Evolutionary conservation across 148 eudicot species (phyloP).

Genomic region (Camellia japonica): DNA sequence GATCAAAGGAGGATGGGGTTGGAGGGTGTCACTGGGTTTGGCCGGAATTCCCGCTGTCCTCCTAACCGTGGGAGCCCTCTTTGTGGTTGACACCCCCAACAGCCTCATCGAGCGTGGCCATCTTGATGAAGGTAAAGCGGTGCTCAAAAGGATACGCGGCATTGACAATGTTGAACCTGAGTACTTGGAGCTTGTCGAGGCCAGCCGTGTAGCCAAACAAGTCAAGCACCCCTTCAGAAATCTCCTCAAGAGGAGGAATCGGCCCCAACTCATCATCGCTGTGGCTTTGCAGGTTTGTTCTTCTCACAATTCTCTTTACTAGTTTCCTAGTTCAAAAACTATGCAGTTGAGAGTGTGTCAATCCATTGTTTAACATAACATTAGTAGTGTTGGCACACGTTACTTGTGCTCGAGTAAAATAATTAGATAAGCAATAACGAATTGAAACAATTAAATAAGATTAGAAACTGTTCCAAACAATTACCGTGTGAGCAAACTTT

Average conservation of each 20-base stretch:
- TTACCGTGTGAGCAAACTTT: too few relatives aligned
- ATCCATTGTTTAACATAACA: too few relatives aligned
- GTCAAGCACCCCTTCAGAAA: slow-evolving; percentile 84
- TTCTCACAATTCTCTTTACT: background rate
- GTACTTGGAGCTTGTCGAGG: slow-evolving; percentile 74
- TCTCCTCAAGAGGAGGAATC: slow-evolving; percentile 58
- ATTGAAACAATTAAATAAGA: too few relatives aligned
- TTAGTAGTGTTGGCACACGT: too few relatives aligned
- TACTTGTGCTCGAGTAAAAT: too few relatives aligned
- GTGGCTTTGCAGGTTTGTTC: slow-evolving; percentile 44
- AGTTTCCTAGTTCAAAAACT: too few relatives aligned
- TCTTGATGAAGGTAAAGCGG: slow-evolving; percentile 73
- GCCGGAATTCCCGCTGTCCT: slow-evolving; percentile 80
- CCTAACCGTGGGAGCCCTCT: slow-evolving; percentile 64
- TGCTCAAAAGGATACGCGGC: slow-evolving; percentile 74
- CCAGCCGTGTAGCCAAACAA: slow-evolving; percentile 62
- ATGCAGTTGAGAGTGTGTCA: too few relatives aligned
- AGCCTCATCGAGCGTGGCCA: slow-evolving; percentile 82
- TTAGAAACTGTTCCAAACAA: too few relatives aligned
- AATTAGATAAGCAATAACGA: too few relatives aligned
- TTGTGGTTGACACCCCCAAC: slow-evolving; percentile 86
- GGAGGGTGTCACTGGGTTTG: slow-evolving; percentile 82
- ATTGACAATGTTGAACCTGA: slow-evolving; percentile 85
- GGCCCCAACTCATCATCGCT: slow-evolving; percentile 80
- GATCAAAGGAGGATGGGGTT: slow-evolving; percentile 87